Conservation (phyloP, 345 rosid species). For the Eucalyptus cloeziana region DNA sequence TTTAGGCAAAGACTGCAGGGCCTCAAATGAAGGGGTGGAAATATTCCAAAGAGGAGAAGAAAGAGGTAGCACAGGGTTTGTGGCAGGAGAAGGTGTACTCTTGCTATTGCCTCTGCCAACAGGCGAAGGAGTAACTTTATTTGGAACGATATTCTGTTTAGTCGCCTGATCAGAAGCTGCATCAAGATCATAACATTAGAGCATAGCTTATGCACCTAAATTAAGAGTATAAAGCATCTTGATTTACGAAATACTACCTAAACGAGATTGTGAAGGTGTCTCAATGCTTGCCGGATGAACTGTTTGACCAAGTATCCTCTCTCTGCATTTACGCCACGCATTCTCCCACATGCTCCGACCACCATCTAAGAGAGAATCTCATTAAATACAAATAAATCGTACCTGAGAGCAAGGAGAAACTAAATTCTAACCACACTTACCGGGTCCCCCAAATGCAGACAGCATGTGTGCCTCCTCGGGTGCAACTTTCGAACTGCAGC, state of each 20-base stretch:
- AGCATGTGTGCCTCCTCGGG: slow-evolving; percentile 98
- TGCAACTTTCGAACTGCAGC: slow-evolving; percentile 71
- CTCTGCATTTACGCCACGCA: slow-evolving; percentile 56
- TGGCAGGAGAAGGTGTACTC: slow-evolving; percentile 31
- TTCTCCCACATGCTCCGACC: slow-evolving; percentile 80
- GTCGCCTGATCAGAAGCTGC: slow-evolving; percentile 35
- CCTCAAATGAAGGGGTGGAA: slow-evolving; percentile 42
- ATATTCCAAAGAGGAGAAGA: slow-evolving; percentile 88
- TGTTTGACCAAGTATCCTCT: slow-evolving; percentile 48
- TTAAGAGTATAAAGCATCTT: background rate
- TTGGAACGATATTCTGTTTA: slow-evolving; percentile 28
- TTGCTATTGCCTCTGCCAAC: slow-evolving; percentile 40
- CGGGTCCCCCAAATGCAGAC: slow-evolving; percentile 93
- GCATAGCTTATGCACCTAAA: background rate
- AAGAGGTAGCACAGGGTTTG: slow-evolving; percentile 46
- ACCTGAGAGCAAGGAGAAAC: background rate
- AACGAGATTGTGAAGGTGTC: slow-evolving; percentile 55
- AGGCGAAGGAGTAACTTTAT: slow-evolving; percentile 39
- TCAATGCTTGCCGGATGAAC: slow-evolving; percentile 30
- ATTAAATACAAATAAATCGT: background rate
- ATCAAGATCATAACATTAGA: slow-evolving; percentile 1
- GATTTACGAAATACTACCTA: slow-evolving; percentile 27
- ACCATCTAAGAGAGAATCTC: slow-evolving; percentile 42
- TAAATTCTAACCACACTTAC: slow-evolving; percentile 22
- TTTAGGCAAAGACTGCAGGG: slow-evolving; percentile 47